A percentile compares a stretch with the other conserved stretches of the same genome.
phyloP scores from a whole-genome alignment of 192 early-diverging fungal species.

The Coemansia aciculifera region DNA sequence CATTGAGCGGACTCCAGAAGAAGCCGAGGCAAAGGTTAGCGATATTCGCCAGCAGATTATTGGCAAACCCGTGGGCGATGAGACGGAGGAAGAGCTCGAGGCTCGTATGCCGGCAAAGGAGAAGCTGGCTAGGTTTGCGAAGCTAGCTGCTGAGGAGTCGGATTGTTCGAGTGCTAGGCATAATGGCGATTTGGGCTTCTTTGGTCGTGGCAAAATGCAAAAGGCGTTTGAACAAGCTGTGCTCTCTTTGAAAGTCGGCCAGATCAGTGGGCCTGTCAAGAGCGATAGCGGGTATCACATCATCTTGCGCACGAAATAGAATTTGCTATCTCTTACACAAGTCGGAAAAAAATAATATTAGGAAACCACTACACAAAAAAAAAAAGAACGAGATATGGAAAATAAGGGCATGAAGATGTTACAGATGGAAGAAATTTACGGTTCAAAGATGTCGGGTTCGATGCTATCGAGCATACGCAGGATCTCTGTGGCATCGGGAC shows the following conservation, averaged over 20 bases:
- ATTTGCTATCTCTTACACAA: neutral
- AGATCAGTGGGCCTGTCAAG: conserved; percentile 79
- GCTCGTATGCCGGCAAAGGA: conserved; percentile 18
- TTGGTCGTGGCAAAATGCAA: conserved; percentile 91
- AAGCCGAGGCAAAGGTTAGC: conserved; percentile 72
- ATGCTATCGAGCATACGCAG: conserved; percentile 39
- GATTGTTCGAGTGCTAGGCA: conserved; percentile 92
- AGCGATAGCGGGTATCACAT: conserved; percentile 93
- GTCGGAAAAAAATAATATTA: neutral
- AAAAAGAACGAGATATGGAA: neutral
- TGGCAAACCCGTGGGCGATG: neutral
- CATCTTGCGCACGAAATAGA: conserved; percentile 84
- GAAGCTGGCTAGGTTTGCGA: conserved; percentile 62
- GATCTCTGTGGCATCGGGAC: conserved; percentile 45
- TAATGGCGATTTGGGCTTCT: conserved; percentile 86
- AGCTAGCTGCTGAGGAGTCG: conserved; percentile 75
- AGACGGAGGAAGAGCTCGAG: conserved; percentile 9
- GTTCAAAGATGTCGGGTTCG: conserved; percentile 50
- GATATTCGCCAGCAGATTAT: conserved; percentile 67
- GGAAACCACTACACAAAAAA: neutral
- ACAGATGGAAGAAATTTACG: conserved; percentile 7
- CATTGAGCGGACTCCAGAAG: conserved; percentile 91
- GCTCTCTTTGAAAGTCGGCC: conserved; percentile 79
- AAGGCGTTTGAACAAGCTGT: conserved; percentile 87
- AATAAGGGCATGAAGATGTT: neutral